Evolutionary conservation across 177 flowering plant species (phyloP), one percentile per base, ranked within the genome.

Genomic region (Vitis hybrid): DNA sequence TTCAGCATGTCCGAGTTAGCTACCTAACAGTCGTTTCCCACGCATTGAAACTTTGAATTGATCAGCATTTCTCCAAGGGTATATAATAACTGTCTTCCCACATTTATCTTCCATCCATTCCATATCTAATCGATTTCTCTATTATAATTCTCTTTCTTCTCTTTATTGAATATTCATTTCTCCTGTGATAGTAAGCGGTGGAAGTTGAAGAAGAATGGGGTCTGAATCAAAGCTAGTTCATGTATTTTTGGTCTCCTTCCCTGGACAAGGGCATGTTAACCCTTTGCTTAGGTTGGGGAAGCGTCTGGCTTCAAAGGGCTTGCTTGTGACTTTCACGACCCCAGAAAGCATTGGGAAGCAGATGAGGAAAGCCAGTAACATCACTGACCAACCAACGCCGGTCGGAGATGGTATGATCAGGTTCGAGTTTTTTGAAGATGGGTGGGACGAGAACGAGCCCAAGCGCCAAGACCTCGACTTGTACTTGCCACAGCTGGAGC

Each of bases 361-460:
- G 51, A 80, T 92, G 76, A 59, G 75, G 3, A 69, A 76, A 4
- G 73, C 90, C 63, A 77, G 66, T 67, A 79, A 74, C 26, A 48
- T 74, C 66, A 53, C 70, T 52, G 82, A 76, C 45, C 66, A 79
- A 29, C 80, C 80, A 7, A 77, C 74, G 0, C 82, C 87, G 1
- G 70, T 85, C 2, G 93, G 93, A 5, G 71, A 68, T 2, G 97
- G 94, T 13, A 72, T 70, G 45, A 76, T 90, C 69, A 69, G 87
- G 14, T 88, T 92, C 75, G 90, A 90, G 50, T 90, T 87, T 77
- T 83, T 87, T 70, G 78, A 83, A 3, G 96, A 92, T 49, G 92
- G 85, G 0, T 77, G 74, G 81, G 77, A 59, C 29, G 71, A 70
- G 3, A 74, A 80, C 51, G 85, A 84, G 3, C 78, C 79, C 0